Evolutionary conservation across 1,139 yeast genomes (phyloP).

Genomic region (Martiniozyma asiatica): DNA sequence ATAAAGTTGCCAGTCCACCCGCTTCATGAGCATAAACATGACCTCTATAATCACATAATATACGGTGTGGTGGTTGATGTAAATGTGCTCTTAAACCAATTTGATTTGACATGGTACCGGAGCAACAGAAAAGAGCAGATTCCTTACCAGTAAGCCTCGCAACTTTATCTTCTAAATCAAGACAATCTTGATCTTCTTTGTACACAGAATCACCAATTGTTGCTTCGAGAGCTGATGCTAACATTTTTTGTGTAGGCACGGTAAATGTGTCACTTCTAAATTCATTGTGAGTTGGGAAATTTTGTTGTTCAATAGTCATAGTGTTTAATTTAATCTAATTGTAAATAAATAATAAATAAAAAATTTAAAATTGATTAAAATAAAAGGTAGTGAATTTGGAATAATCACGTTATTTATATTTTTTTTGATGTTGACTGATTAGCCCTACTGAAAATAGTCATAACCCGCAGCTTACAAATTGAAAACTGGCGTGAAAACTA

Average conservation of each 20-base stretch:
- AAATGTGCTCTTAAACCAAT: conserved; percentile 71
- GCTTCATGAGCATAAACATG: conserved; percentile 82
- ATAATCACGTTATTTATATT: no score
- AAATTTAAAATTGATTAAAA: no score
- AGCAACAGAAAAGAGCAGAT: conserved; percentile 72
- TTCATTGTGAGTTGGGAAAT: conserved; percentile 20
- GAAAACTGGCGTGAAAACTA: no score
- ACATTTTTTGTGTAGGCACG: conserved; percentile 73
- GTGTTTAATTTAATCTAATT: no score
- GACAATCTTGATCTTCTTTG: conserved; percentile 67
- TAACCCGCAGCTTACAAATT: no score
- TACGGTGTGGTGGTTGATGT: conserved; percentile 75
- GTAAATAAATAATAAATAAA: no score
- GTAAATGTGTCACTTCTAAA: conserved; percentile 89
- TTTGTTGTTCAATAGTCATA: conserved; percentile 2
- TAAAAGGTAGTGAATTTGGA: no score
- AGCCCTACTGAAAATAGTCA: no score
- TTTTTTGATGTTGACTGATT: no score
- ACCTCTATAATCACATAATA: conserved; percentile 75
- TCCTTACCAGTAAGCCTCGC: conserved; percentile 69
- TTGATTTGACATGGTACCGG: conserved; percentile 90
- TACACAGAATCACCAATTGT: conserved; percentile 83
- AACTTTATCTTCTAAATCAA: conserved; percentile 51
- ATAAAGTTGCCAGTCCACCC: conserved; percentile 78
- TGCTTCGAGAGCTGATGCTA: conserved; percentile 45